phyloP scores from a whole-genome alignment of 768 basidiomycete species.

The Cyathus striatus region DNA sequence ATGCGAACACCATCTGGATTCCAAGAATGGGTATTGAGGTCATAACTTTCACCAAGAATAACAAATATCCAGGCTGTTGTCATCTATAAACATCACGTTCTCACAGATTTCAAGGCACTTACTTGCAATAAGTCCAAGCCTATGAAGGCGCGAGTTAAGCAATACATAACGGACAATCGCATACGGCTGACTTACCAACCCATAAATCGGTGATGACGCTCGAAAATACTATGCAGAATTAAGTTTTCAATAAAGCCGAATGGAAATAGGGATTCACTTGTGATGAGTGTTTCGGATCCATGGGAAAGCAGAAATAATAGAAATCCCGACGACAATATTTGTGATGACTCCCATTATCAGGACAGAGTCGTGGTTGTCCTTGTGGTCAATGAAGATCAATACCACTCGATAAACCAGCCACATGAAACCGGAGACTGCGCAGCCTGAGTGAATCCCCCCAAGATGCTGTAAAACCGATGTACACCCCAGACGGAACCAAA shows the following conservation, averaged over 20 bases:
- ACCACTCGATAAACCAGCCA: conserved; percentile 68
- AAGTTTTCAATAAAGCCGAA: background rate
- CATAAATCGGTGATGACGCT: conserved; percentile 77
- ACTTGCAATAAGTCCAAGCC: conserved; percentile 51
- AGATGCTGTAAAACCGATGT: conserved; percentile 75
- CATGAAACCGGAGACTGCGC: conserved; percentile 66
- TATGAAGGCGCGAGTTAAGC: conserved; percentile 9
- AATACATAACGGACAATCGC: conserved; percentile 1
- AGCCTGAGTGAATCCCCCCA: conserved; percentile 83
- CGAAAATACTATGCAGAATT: conserved; percentile 55
- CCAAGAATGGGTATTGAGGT: conserved; percentile 52
- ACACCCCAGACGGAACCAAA: conserved; percentile 58
- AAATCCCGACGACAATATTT: conserved; percentile 51
- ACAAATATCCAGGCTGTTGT: conserved; percentile 60
- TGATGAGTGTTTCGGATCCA: conserved; percentile 81
- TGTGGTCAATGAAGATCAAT: conserved; percentile 45
- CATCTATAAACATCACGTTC: too few species aligned
- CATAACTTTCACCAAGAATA: conserved; percentile 62
- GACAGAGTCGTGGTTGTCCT: conserved; percentile 47
- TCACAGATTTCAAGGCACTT: conserved; percentile 22
- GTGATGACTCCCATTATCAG: conserved; percentile 61
- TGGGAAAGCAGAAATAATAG: conserved; percentile 65
- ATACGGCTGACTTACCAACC: conserved; percentile 57
- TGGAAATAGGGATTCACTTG: conserved; percentile 43
- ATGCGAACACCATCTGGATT: conserved; percentile 54